Conservation (phyloP, 371 early-diverging fungal genomes). For the Haplosporangium sp. region DNA sequence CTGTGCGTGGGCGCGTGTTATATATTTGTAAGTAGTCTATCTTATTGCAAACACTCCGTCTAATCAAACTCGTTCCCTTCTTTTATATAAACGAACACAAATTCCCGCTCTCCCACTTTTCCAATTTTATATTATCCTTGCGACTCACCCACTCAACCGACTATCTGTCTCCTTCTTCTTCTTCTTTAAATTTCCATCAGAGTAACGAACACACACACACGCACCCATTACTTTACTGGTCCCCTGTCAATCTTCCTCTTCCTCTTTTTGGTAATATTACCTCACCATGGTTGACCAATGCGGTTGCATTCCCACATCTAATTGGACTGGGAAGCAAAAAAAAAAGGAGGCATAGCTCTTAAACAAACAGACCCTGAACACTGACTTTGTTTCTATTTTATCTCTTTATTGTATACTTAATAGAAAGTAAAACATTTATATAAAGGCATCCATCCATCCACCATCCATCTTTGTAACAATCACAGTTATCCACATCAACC, state of each 20-base stretch:
- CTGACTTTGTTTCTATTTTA: not conserved
- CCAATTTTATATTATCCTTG: not conserved
- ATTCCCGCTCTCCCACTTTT: not conserved
- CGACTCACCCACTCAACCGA: conserved; percentile 6
- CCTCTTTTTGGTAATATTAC: too few relatives aligned
- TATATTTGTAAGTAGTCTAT: not conserved
- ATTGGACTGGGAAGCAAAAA: too few relatives aligned
- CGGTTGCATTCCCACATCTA: too few relatives aligned
- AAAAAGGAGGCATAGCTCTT: too few relatives aligned
- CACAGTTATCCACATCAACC: conserved; percentile 20
- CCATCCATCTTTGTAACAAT: not conserved
- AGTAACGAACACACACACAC: too few relatives aligned
- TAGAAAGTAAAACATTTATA: not conserved
- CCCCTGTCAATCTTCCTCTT: too few relatives aligned
- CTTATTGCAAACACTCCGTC: not conserved
- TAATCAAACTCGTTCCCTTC: not conserved
- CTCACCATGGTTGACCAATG: too few relatives aligned
- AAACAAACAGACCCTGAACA: too few relatives aligned
- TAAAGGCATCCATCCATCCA: too few relatives aligned
- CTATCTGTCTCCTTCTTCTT: not conserved
- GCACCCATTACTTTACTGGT: too few relatives aligned
- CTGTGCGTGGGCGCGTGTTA: not conserved
- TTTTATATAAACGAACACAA: not conserved
- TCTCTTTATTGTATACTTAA: not conserved
- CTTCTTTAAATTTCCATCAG: too few relatives aligned